Evolutionary conservation across 371 early-diverging fungal genomes (phyloP).

Genomic region (Mortierella sp.): DNA sequence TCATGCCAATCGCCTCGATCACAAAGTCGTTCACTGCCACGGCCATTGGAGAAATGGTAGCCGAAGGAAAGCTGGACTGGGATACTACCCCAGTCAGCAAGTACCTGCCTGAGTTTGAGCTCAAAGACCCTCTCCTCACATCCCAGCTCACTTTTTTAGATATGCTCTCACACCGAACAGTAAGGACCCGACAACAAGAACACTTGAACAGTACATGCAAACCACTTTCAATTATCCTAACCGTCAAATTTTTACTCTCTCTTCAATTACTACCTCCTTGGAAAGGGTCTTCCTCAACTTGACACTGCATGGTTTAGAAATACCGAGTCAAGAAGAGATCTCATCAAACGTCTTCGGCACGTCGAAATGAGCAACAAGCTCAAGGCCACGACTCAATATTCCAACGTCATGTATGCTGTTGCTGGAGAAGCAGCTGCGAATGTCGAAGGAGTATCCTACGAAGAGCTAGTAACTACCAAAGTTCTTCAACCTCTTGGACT

Average conservation of each 20-base stretch:
- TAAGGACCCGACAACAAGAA: not conserved
- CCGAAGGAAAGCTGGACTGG: slow-evolving; percentile 41
- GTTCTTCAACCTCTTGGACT: slow-evolving; percentile 18
- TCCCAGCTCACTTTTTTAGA: slow-evolving; percentile 23
- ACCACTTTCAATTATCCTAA: not conserved
- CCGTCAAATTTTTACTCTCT: not conserved
- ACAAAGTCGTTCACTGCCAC: slow-evolving; percentile 36
- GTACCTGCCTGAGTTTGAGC: slow-evolving; percentile 27
- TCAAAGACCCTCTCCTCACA: slow-evolving; percentile 26
- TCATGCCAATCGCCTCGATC: slow-evolving; percentile 22
- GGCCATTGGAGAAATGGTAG: slow-evolving; percentile 27
- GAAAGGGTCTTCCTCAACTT: slow-evolving; percentile 5
- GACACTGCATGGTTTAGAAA: slow-evolving; percentile 8
- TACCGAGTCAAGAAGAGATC: slow-evolving; percentile 1
- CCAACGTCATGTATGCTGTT: slow-evolving; percentile 24
- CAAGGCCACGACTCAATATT: not conserved
- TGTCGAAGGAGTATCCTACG: slow-evolving; percentile 11
- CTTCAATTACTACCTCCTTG: not conserved
- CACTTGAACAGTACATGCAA: no score
- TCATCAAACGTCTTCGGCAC: slow-evolving; percentile 18
- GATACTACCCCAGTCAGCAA: slow-evolving; percentile 22
- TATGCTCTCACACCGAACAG: slow-evolving; percentile 36
- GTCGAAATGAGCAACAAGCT: slow-evolving; percentile 4
- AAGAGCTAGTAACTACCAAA: slow-evolving; percentile 15
- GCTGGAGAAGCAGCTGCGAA: slow-evolving; percentile 28